These are phyloP conservation scores for Pseudogymnoascus sp. DNA, from an alignment of 2,329 filamentous ascomycete genomes.

Conservation along the genomic window DNA sequence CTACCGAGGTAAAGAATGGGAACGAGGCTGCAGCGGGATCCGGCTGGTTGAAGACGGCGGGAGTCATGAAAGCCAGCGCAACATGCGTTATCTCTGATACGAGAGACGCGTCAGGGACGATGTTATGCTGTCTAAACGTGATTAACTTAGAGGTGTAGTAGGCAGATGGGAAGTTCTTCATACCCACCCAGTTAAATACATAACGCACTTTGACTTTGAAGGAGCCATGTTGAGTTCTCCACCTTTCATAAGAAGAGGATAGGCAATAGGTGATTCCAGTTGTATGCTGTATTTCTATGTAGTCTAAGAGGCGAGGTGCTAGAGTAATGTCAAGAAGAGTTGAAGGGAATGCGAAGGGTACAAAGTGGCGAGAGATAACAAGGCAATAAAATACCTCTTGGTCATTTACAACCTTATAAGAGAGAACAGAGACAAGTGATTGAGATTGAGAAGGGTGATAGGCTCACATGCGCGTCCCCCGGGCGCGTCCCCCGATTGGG, in stretches of 20 bases:
- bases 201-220: slow-evolving; percentile 15
- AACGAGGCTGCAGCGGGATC: slow-evolving; percentile 27
- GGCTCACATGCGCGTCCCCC: no score
- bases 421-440: no score
- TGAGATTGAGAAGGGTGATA: no score
- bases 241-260: not conserved
- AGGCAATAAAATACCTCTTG: no score
- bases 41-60: slow-evolving; percentile 43
- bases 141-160: not conserved
- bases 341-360: not conserved
- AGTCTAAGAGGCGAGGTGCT: not conserved
- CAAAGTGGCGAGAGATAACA: no score
- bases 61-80: slow-evolving; percentile 50
- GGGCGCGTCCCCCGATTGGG: no score
- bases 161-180: not conserved
- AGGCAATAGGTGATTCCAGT: not conserved
- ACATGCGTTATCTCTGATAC: slow-evolving; percentile 47
- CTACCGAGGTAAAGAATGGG: slow-evolving; percentile 47
- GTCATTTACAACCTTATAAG: no score
- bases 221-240: not conserved
- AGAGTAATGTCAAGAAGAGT: not conserved
- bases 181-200: slow-evolving; percentile 23
- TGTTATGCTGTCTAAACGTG: slow-evolving; percentile 27
- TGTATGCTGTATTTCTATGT: not conserved
- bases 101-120: slow-evolving; percentile 26